These are phyloP conservation scores for Zoysia pacifica DNA, from an alignment of 176 grass and related monocot genomes.

Conservation along the genomic window DNA sequence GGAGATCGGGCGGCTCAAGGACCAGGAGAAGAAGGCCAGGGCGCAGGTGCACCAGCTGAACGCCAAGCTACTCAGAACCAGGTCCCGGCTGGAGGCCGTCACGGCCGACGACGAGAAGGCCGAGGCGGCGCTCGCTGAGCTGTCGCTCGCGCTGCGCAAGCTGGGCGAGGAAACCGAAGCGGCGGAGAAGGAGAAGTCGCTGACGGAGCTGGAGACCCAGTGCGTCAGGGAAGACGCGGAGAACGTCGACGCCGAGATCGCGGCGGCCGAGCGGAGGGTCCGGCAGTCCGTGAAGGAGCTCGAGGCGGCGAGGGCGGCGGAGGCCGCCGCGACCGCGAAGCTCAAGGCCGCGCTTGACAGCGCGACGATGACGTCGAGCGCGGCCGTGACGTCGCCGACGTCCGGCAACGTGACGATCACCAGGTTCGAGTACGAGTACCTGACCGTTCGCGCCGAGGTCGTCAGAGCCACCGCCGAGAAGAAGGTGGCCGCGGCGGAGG, in stretches of 20 bases:
- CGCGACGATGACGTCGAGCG: conserved; percentile 18
- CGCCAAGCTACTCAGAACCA: conserved; percentile 56
- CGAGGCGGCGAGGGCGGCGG: conserved; percentile 47
- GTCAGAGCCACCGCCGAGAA: conserved; percentile 35
- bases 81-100: conserved; percentile 47
- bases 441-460: conserved; percentile 22
- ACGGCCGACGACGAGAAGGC: conserved; percentile 50
- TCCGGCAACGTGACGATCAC: conserved; percentile 51
- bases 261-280: conserved; percentile 37
- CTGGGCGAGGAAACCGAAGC: conserved; percentile 54
- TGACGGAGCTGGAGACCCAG: conserved; percentile 38
- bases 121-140: conserved; percentile 46
- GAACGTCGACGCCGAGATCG: conserved; percentile 28
- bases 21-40: conserved; percentile 61
- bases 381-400: neutral
- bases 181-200: conserved; percentile 51
- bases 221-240: conserved; percentile 36
- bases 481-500: conserved; percentile 62
- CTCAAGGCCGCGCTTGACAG: conserved; percentile 44
- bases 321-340: conserved; percentile 54
- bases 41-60: conserved; percentile 58
- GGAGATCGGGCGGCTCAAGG: conserved; percentile 37
- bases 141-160: conserved; percentile 50
- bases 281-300: conserved; percentile 51
- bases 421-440: conserved; percentile 82